Evolutionary conservation across 768 basidiomycete species (phyloP), one percentile per base, ranked within the genome.

Genomic region (Ephemerocybe angulata): DNA sequence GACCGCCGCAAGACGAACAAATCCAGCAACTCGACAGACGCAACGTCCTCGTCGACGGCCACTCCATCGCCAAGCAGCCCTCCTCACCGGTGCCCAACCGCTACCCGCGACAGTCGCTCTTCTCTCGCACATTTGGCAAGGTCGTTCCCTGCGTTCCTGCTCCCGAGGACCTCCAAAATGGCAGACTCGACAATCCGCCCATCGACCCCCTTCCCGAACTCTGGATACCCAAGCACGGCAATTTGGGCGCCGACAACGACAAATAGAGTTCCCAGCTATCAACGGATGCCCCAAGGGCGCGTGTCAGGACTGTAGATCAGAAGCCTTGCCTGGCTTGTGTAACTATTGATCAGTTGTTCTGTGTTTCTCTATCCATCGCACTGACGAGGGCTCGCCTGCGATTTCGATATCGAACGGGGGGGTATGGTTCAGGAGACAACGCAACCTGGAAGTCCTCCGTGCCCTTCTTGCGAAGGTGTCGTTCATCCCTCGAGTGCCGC

Each of bases 131-230:
- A 51, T 72, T 89, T 56, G 82, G 79, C 60, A 81, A 77, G 58
- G 77, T 89, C 59, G 79, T 90, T 43, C 88, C 88, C 28, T 90
- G 88, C 58, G 75, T 88, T 28, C 73, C 77, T 13, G 73, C 81
- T 19, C 77, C 75, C 29, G 67, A 71, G 28, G 71, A 76, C 52
- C 81, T 76, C 63, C 66, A 62, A 33, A 47, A 52, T 42, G 60
- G 71, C 49, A 76, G 79, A n/a, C 17, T 19, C 17, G 42, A 44
- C 42, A 25, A 44, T 17, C 42, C 42, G 13, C 13, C 42, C 42
- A 22, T 22, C 17, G 42, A 44, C 27, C 53, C 62, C 40, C 63
- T 66, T 54, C 64, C 60, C 30, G 65, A 63, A 25, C 27, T 60
- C 11, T 15, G 37, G 3, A 50, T 43, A 61, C 42, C 54, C 60